Conservation (phyloP, 1,284 basidiomycete genomes). For the Cystobasidium sp. region DNA sequence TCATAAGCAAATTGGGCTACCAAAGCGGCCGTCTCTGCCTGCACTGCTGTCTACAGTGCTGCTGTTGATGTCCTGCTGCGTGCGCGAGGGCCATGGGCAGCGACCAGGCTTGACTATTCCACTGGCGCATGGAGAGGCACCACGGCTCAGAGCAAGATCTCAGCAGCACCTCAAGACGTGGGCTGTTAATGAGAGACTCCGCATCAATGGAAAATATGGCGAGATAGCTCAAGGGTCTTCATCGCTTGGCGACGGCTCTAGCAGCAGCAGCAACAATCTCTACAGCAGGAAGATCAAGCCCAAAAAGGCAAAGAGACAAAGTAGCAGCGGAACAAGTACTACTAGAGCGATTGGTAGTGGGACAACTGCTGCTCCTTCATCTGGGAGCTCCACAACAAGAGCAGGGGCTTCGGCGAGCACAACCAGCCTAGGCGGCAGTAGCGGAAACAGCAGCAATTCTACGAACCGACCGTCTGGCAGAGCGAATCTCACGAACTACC, state of each 20-base stretch:
- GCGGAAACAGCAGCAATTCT: background rate
- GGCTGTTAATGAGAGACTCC: slow-evolving; percentile 49
- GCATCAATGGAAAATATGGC: slow-evolving; percentile 47
- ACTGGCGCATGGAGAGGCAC: slow-evolving; percentile 4
- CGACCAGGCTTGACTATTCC: slow-evolving; percentile 8
- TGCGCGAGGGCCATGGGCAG: slow-evolving; percentile 21
- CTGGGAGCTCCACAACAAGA: background rate
- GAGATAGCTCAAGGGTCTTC: background rate
- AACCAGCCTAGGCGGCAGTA: background rate
- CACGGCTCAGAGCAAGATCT: slow-evolving; percentile 27
- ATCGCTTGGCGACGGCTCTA: slow-evolving; percentile 9
- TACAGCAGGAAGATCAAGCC: slow-evolving; percentile 13
- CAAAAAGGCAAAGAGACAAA: slow-evolving; percentile 4
- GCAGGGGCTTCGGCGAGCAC: background rate
- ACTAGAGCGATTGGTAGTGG: slow-evolving; percentile 8
- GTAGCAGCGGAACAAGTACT: slow-evolving; percentile 1
- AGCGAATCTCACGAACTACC: slow-evolving; percentile 49
- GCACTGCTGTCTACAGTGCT: slow-evolving; percentile 25
- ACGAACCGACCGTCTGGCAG: slow-evolving; percentile 32
- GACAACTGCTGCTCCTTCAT: slow-evolving; percentile 22
- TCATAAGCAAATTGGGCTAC: background rate
- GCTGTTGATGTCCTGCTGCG: slow-evolving; percentile 30
- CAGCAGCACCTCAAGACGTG: slow-evolving; percentile 39
- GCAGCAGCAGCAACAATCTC: slow-evolving; percentile 14
- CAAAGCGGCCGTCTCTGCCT: slow-evolving; percentile 14